Conservation (phyloP, 1,284 basidiomycete genomes). For the Porodaedalea pini region DNA sequence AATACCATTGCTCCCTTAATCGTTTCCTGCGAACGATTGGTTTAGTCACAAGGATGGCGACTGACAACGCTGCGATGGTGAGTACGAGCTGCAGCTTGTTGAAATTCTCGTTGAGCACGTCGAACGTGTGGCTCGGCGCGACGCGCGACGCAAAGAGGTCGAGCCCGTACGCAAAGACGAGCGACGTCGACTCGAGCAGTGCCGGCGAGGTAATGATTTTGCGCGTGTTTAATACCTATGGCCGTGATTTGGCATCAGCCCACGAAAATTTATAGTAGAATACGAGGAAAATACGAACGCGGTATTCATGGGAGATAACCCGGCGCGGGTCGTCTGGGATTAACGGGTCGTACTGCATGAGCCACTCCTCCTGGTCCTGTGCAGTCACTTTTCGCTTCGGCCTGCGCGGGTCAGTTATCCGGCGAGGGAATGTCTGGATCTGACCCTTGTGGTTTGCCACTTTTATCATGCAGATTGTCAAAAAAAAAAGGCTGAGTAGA, state of each 20-base stretch:
- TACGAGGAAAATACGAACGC: conserved; percentile 43
- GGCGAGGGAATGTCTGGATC: conserved; percentile 71
- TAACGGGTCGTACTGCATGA: conserved; percentile 82
- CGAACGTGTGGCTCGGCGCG: conserved; percentile 88
- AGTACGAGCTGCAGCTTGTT: conserved; percentile 91
- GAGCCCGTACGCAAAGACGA: conserved; percentile 75
- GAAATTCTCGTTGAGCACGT: conserved; percentile 87
- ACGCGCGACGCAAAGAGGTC: conserved; percentile 86
- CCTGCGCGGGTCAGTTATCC: conserved; percentile 81
- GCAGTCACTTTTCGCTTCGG: conserved; percentile 75
- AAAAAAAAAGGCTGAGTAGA: background rate
- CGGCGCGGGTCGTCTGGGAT: conserved; percentile 71
- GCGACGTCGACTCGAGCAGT: conserved; percentile 85
- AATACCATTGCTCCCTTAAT: conserved; percentile 67
- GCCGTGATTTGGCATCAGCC: conserved; percentile 1
- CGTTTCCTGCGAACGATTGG: conserved; percentile 69
- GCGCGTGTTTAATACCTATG: conserved; percentile 63
- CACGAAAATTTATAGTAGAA: conserved; percentile 10
- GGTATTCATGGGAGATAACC: conserved; percentile 76
- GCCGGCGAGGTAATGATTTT: conserved; percentile 75
- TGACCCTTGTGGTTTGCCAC: conserved; percentile 77
- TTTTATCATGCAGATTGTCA: conserved; percentile 29
- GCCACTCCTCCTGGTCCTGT: conserved; percentile 81
- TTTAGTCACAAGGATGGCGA: conserved; percentile 73
- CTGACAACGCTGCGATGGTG: conserved; percentile 69